Evolutionary conservation across 2,329 filamentous ascomycete species (phyloP), one percentile per base, ranked within the genome.

Genomic region (Ophiostoma piceae): DNA sequence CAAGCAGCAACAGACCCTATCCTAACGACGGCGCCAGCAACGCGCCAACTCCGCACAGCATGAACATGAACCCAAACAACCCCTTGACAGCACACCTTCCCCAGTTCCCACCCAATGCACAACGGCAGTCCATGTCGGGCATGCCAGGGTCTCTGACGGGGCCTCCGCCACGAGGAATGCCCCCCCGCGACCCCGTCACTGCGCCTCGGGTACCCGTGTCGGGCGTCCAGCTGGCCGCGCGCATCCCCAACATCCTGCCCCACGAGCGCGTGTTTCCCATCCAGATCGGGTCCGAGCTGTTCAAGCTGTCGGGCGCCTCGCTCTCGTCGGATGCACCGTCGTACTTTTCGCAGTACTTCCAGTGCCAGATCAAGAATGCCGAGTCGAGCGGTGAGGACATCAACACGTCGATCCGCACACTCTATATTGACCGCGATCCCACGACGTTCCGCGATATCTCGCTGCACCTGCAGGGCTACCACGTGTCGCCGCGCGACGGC

Each of bases 381-480:
- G 84, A 88, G 71, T 83, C 85, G 66, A 62, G 29, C 54, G 85
- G 85, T 71, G 84, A 87, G 69, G 84, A 86, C 69, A 71, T 80
- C 5, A 78, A 76, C 54, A 74, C 76, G 5, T 79, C 80, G 66
- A 82, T 96, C 71, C 88, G 90, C 74, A 97, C 94, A 0, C 84
- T 98, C 7, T 97, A 97, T 80, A 97, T 98, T 76, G 94, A 98
- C 79, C 90, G 94, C 72, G 94, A 98, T 79, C 94, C 94, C 0
- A 84, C 84, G 16, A 97, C 93, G 0, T 98, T 98, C 78, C 86
- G 85, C 75, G 92, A 97, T 77, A 97, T 98, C 73, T 90, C 91
- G 51, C 84, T 94, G 69, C 94, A 98, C 82, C 83, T 98, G 29
- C 94, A 97, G 81, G 92, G 94, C 65, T 98, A 98, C 78, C 90